Percentiles rank a stretch among this genome's conserved stretches.
These are phyloP conservation scores for Astragalus membranaceus DNA, from an alignment of 306 rosid species.

Conservation along the genomic window DNA sequence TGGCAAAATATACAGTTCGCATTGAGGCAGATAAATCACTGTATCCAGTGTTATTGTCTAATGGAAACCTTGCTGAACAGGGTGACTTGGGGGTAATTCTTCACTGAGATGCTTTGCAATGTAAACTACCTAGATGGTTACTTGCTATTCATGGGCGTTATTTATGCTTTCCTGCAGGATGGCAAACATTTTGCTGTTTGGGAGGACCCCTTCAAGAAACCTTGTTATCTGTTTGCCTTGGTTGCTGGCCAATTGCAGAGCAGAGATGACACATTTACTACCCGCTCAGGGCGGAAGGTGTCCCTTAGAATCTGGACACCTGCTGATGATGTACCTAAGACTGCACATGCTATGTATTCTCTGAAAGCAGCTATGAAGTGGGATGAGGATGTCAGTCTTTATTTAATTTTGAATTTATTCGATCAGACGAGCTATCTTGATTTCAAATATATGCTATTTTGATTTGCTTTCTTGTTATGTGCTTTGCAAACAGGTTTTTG, in stretches of 20 bases:
- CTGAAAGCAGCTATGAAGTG: constrained; percentile 97
- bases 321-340: constrained; percentile 73
- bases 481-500: constrained; percentile 65
- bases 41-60: constrained; percentile 92
- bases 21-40: constrained; percentile 78
- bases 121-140: constrained; percentile 4
- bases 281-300: constrained; percentile 76
- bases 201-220: constrained; percentile 99
- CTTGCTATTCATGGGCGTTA: constrained; percentile 6
- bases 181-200: constrained; percentile 87
- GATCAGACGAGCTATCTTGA: constrained; percentile 6
- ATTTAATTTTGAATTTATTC: constrained; percentile 9
- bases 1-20: constrained; percentile 87
- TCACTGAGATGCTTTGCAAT: neutral
- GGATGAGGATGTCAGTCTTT: constrained; percentile 89
- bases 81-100: constrained; percentile 81
- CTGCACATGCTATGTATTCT: constrained; percentile 94
- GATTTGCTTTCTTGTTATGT: constrained; percentile 20
- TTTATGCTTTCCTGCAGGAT: constrained; percentile 50
- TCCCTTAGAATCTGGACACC: constrained; percentile 96
- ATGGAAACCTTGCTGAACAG: constrained; percentile 81
- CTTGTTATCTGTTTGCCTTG: constrained; percentile 96
- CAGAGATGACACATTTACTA: constrained; percentile 70
- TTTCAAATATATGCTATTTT: constrained; percentile 1
- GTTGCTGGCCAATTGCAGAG: constrained; percentile 92